Percentiles rank a stretch among this genome's conserved stretches.
Evolutionary conservation across 2,329 filamentous ascomycete species (phyloP).

Genomic region (Samsoniella hepiali): DNA sequence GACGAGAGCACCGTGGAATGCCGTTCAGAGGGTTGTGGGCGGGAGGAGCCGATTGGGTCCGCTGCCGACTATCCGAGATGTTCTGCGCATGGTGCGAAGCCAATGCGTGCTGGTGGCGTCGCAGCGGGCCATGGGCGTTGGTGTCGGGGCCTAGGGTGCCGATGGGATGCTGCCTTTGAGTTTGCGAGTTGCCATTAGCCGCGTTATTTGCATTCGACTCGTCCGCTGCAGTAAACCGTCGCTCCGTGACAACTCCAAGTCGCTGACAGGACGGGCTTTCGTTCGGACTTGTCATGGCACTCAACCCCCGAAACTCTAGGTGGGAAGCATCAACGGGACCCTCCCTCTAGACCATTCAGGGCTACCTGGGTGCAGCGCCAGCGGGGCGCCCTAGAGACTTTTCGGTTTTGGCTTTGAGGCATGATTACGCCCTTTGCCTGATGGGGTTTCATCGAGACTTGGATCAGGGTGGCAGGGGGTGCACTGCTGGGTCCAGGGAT

Average conservation of each 20-base stretch:
- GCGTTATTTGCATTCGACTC: background rate
- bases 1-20: slow-evolving; percentile 14
- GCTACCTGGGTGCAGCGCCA: background rate
- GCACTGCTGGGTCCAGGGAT: background rate
- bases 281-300: background rate
- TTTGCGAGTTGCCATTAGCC: background rate
- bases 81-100: slow-evolving; percentile 10
- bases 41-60: slow-evolving; percentile 20
- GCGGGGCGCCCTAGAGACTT: slow-evolving; percentile 8
- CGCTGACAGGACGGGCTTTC: slow-evolving; percentile 1
- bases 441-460: slow-evolving; percentile 13
- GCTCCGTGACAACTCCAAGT: background rate
- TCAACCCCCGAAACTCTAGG: background rate
- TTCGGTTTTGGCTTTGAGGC: slow-evolving; percentile 12
- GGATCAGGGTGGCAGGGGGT: background rate
- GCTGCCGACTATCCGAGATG: slow-evolving; percentile 20
- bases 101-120: slow-evolving; percentile 5
- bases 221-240: background rate
- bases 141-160: background rate
- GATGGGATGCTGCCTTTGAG: background rate
- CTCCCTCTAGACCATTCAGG: background rate
- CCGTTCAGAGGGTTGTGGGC: slow-evolving; percentile 16
- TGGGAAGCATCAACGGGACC: background rate
- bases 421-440: slow-evolving; percentile 11
- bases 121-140: background rate